Evolutionary conservation across 1,139 yeast species (phyloP).

Genomic region (Oligophagozyma castellii): DNA sequence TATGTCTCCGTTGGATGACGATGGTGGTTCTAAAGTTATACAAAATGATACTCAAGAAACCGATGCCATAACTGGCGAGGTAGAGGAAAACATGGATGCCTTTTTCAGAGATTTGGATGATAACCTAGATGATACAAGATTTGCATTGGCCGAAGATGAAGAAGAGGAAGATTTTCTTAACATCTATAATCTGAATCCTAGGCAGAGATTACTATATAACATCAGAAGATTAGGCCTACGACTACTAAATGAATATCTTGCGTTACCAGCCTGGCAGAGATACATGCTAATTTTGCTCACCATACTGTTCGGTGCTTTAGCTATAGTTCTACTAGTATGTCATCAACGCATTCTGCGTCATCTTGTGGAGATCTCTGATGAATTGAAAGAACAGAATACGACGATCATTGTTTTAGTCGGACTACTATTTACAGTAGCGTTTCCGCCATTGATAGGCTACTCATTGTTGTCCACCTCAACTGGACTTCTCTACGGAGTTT

Average conservation of each 20-base stretch:
- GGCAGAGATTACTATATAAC: slow-evolving; percentile 18
- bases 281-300: slow-evolving; percentile 9
- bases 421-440: slow-evolving; percentile 38
- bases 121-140: neutral
- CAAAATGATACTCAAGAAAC: too few relatives aligned
- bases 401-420: slow-evolving; percentile 45
- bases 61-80: neutral
- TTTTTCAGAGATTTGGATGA: slow-evolving; percentile 5
- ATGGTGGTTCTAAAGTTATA: too few relatives aligned
- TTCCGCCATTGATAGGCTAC: slow-evolving; percentile 87
- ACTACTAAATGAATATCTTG: slow-evolving; percentile 9
- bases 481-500: slow-evolving; percentile 79
- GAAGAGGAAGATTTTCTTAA: slow-evolving; percentile 23
- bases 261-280: slow-evolving; percentile 17
- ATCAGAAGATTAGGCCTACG: slow-evolving; percentile 8
- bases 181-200: slow-evolving; percentile 21
- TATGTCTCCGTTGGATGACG: too few relatives aligned
- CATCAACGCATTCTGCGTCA: slow-evolving; percentile 34
- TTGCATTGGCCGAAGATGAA: slow-evolving; percentile 4
- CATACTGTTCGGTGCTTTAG: slow-evolving; percentile 13
- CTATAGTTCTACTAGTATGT: slow-evolving; percentile 31
- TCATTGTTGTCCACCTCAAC: slow-evolving; percentile 51
- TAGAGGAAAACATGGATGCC: slow-evolving; percentile 5
- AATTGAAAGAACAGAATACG: slow-evolving; percentile 22
- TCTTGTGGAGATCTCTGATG: slow-evolving; percentile 32